Evolutionary conservation across 78 protist species (phyloP).

Genomic region (Dictyostelium discoideum): DNA sequence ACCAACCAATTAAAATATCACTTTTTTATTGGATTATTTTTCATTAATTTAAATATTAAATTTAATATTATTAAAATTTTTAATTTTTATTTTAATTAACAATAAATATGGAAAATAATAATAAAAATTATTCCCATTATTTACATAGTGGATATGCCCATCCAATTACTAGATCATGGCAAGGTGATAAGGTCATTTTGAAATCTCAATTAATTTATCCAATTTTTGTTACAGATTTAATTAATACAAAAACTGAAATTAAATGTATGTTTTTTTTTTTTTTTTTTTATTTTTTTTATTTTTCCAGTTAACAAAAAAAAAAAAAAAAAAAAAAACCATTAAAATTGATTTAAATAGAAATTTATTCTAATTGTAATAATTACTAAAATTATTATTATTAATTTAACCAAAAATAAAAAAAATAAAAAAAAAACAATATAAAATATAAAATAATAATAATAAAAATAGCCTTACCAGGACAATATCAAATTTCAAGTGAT

Average conservation of each 20-base stretch:
- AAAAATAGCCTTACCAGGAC: conserved; percentile 69
- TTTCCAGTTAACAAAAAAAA: not conserved
- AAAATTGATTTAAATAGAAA: not conserved
- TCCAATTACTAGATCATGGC: conserved; percentile 80
- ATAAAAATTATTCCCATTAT: conserved; percentile 35
- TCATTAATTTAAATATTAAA: not conserved
- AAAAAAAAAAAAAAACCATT: not conserved
- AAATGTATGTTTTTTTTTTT: conserved; percentile 29
- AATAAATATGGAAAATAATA: not conserved
- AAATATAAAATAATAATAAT: not conserved
- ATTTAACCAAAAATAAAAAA: not conserved
- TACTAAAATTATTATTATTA: not conserved
- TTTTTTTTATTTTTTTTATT: not conserved
- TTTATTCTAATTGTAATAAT: not conserved
- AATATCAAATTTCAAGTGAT: conserved; percentile 75
- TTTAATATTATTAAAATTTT: not conserved
- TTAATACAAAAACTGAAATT: conserved; percentile 61
- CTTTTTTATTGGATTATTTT: not conserved
- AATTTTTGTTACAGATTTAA: conserved; percentile 71
- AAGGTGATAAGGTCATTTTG: conserved; percentile 64
- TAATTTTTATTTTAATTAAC: too few relatives aligned
- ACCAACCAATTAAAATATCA: not conserved
- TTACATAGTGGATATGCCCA: conserved; percentile 81
- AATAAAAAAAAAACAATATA: not conserved
- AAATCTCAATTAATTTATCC: conserved; percentile 86